Evolutionary conservation across 2,329 filamentous ascomycete genomes (phyloP), one percentile per base, ranked within the genome.

Genomic region (Leptographium lundbergii): DNA sequence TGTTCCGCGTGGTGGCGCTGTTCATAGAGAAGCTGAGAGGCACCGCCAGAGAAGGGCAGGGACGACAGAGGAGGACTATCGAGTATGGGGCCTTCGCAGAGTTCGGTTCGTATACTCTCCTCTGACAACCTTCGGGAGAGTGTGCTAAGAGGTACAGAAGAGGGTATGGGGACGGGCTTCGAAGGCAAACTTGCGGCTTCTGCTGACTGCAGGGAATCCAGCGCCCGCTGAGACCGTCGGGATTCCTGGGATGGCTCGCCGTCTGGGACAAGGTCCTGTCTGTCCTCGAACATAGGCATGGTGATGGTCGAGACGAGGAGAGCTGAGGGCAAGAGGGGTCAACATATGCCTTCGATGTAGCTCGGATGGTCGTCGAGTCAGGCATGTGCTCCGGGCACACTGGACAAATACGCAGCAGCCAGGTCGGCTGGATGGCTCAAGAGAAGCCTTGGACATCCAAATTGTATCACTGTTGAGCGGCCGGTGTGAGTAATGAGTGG

Each of bases 281-380:
- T 75, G 67, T 78, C 74, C 64, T 80, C 78, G 65, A 81, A 83
- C 68, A 82, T 82, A 63, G 81, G 81, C 81, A 84, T 84, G 62
- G 52, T 24, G 11, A 25, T 9, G 24, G 32, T 39, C 11, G 47
- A 22, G 22, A n/a, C 6, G 19, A 11, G 10, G 29, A 42, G 47
- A 2, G 32, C 13, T 14, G 42, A 14, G 32, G 19, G 32, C 13
- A 22, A 6, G n/a, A 55, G 34, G 22, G 19, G 14, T 27, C 13
- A n/a, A 27, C 53, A 27, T 39, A 6, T 34, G 29, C 51, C 51
- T 27, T 29, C 19, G 13, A 25, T 9, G 50, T 25, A 13, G 25
- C 13, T 9, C 50, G 7, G 50, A 27, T 17, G 27, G 17, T 25
- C 17, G 24, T 52, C 24, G 24, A 29, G 17, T 7, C n/a, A n/a